Evolutionary conservation across 352 stramenopile species (phyloP), one percentile per base, ranked within the genome.

Genomic region (Phytophthora capsici): DNA sequence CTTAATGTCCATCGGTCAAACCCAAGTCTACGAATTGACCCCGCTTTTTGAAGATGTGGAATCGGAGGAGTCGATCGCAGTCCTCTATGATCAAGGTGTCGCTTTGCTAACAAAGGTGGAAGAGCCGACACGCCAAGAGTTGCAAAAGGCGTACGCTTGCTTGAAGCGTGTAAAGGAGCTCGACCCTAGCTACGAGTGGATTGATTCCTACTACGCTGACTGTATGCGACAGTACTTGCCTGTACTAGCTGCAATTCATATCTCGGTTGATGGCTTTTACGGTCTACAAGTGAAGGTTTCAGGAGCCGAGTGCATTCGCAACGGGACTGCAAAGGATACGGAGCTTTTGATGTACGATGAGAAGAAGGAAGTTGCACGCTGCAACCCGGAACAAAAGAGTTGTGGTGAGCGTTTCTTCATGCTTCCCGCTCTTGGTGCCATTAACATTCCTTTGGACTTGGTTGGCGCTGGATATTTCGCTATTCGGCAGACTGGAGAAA

Each of bases 401-500:
- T 58, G 63, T 2, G 44, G 64, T 6, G 84, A 95, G 45, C 52
- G 62, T 23, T 96, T 80, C 41, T 91, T 76, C 30, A 71, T 82
- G 26, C 30, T 96, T 1, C 61, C 78, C 14, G 73, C 82, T n/a
- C 45, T 86, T 7, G 75, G 62, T 4, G 77, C 68, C 10, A 70
- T 94, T 38, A 81, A 71, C 22, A 90, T 96, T 63, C 87, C 88
- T 17, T 71, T 96, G 30, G 68, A 92, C 60, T 70, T 96, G 30
- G 75, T 94, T 38, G 84, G 88, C 38, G 57, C 60, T 5, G 88
- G 88, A 0, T 79, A 64, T 38, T 96, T 94, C 47, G 82, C 83
- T 26, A 95, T 96, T 73, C 85, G 88, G 2, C 88, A 96, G 64
- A 80, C 84, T 32, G 88, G 88, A 20, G 88, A 96, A 69, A 88